Evolutionary conservation across 257 asterid species (phyloP), one percentile per base, ranked within the genome.

Genomic region (Plantago elongata): DNA sequence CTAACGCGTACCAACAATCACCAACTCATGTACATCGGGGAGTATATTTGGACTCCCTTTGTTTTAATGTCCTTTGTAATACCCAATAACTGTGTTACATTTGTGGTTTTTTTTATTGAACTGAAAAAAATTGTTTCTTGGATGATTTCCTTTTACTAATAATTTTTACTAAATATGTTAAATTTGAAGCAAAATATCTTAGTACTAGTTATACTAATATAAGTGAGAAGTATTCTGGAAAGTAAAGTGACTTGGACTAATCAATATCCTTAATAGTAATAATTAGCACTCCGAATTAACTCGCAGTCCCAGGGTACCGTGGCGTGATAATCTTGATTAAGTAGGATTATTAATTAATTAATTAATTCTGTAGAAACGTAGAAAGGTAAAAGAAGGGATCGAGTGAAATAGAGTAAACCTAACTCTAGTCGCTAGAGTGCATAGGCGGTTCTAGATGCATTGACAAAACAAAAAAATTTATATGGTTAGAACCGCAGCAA

Each of bases 391-490:
- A 60, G 18, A 72, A 60, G 17, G 40, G 18, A 64, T 67, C 60
- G 38, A 47, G 1, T 66, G 69, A 61, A 74, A 66, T 44, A 63
- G 62, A 46, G 60, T 64, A 42, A 51, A 46, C 74, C 79, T 68
- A 66, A 74, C 67, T 16, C 63, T 52, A 34, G 40, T 4, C 4
- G 3, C 40, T 34, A 56, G 13, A 47, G 59, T 15, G 12, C 16
- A 15, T 49, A 51, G 48, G 51, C 52, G 61, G 17, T 34, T 1
- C 40, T 16, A 46, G 62, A 52, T 62, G 7, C 6, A 7, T 10
- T 47, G 37, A 58, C 48, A 73, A 13, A 27, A 60, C 40, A 54
- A 69, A 1, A 69, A 1, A 46, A 58, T 43, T 12, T 30, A 29
- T 34, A 34, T 34, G 0, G 8, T 34, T 34, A 34, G 40, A 34